These are phyloP conservation scores for Samsoniella hepiali DNA, from an alignment of 2,329 filamentous ascomycete species.

Conservation along the genomic window DNA sequence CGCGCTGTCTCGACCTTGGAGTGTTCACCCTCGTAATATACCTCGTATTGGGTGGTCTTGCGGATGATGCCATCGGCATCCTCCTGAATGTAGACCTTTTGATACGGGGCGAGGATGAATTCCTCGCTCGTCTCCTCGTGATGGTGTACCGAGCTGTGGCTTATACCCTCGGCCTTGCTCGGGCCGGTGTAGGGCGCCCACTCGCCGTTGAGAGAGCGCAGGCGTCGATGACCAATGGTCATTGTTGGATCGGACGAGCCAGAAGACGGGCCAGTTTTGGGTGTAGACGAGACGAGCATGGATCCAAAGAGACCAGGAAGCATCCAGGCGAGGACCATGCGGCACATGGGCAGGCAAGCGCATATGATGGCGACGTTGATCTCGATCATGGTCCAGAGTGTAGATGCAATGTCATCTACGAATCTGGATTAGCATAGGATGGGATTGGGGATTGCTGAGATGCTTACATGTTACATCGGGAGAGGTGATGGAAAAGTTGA, in stretches of 20 bases:
- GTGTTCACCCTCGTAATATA: constrained; percentile 31
- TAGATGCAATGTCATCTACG: constrained; percentile 34
- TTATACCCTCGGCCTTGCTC: constrained; percentile 27
- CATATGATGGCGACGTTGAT: constrained; percentile 40
- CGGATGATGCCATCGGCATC: constrained; percentile 29
- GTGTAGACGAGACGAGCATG: constrained; percentile 19
- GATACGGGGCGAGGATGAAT: constrained; percentile 30
- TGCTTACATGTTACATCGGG: constrained; percentile 36
- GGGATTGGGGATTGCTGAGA: not conserved
- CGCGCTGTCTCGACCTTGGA: not conserved
- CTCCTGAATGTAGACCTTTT: constrained; percentile 15
- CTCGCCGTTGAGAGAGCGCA: constrained; percentile 23
- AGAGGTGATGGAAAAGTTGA: constrained; percentile 38
- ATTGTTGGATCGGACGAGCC: constrained; percentile 22
- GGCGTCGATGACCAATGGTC: constrained; percentile 23
- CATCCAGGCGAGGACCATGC: constrained; percentile 35
- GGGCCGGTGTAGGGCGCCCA: constrained; percentile 35
- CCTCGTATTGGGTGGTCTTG: constrained; percentile 36
- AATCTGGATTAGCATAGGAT: constrained; percentile 5
- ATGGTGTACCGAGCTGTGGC: constrained; percentile 28
- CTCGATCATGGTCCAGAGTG: constrained; percentile 40
- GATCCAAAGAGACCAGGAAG: constrained; percentile 34
- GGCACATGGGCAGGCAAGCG: constrained; percentile 40
- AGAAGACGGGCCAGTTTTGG: constrained; percentile 1
- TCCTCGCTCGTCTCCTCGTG: constrained; percentile 34